phyloP scores from a whole-genome alignment of 208 protist genomes.

The Leishmania major region DNA sequence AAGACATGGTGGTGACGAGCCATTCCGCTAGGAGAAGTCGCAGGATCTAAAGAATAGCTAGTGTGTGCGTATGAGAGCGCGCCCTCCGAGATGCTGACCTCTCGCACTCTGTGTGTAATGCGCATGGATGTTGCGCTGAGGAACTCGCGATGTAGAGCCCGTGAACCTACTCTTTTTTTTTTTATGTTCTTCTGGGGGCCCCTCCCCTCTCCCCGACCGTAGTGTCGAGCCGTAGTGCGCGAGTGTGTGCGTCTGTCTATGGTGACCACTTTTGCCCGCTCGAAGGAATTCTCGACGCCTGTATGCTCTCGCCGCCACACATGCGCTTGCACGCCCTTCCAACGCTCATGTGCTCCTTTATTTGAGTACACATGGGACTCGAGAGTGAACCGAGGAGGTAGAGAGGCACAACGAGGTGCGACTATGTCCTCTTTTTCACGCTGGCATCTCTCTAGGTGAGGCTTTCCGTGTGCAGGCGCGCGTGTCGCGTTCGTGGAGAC shows the following conservation, averaged over 20 bases:
- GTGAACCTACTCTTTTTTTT: background rate
- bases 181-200: background rate
- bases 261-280: background rate
- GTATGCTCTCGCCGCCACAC: background rate
- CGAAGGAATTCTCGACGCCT: background rate
- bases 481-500: background rate
- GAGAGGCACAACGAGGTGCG: background rate
- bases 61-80: background rate
- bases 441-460: background rate
- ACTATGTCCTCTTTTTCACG: background rate
- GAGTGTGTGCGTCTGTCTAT: background rate
- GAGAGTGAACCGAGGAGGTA: background rate
- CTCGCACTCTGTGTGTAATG: background rate
- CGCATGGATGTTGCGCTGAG: background rate
- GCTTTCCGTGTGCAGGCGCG: background rate
- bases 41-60: background rate
- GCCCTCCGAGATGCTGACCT: background rate
- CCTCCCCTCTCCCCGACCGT: background rate
- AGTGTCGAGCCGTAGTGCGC: background rate
- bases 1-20: too few relatives aligned
- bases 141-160: background rate
- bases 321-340: background rate
- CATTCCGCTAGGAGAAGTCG: background rate
- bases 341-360: background rate
- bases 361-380: background rate